Evolutionary conservation across 768 basidiomycete species (phyloP).

Genomic region (Termitomyces sp.): DNA sequence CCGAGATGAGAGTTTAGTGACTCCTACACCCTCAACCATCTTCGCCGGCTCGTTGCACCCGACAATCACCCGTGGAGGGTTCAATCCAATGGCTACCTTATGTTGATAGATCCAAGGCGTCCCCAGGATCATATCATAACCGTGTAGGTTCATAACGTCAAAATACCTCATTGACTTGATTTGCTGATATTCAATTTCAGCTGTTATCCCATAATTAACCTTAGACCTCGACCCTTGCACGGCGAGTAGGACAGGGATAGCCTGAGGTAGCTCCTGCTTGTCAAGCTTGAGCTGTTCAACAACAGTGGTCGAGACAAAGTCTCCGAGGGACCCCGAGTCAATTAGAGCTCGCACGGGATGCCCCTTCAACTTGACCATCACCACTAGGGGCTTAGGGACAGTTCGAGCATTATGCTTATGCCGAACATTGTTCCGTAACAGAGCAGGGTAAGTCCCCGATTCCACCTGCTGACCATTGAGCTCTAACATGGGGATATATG

Average conservation of each 20-base stretch:
- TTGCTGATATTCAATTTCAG: neutral
- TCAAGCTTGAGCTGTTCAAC: neutral
- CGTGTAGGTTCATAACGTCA: neutral
- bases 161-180: neutral
- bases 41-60: neutral
- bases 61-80: neutral
- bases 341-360: neutral
- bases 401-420: no score
- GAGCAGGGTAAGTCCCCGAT: no score
- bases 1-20: constrained; percentile 2
- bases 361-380: neutral
- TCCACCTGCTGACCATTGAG: no score
- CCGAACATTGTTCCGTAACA: no score
- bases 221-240: neutral
- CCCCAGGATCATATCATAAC: constrained; percentile 24
- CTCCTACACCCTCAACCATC: constrained; percentile 2
- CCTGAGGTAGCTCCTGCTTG: neutral
- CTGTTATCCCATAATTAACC: neutral
- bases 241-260: neutral
- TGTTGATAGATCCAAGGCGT: no score
- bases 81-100: constrained; percentile 17
- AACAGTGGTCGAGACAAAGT: neutral
- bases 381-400: no score
- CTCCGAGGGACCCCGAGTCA: neutral
- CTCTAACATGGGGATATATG: no score